These are phyloP conservation scores for Didymella lethalis DNA, from an alignment of 2,329 filamentous ascomycete genomes.

Conservation along the genomic window DNA sequence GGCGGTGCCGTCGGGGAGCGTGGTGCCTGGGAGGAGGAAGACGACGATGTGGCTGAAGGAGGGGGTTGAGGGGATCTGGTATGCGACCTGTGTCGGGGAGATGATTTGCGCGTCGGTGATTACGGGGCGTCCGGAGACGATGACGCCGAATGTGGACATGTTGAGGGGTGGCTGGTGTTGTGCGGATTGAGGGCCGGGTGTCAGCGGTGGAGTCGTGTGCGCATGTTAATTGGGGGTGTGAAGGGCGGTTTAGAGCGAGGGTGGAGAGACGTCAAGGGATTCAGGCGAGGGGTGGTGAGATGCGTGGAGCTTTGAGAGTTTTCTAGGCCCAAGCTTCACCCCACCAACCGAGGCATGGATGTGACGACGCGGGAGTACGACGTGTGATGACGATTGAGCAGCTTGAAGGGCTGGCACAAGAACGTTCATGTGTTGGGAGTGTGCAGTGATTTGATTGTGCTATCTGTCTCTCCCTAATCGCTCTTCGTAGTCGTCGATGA, in stretches of 20 bases:
- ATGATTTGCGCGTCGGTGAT: conserved; percentile 64
- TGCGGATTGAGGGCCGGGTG: background rate
- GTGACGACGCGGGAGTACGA: background rate
- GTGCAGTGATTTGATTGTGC: background rate
- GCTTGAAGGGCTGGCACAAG: no score
- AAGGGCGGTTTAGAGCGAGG: background rate
- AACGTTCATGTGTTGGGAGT: background rate
- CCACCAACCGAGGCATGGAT: conserved; percentile 12
- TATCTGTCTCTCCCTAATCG: conserved; percentile 48
- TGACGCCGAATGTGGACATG: conserved; percentile 67
- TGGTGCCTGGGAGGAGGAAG: conserved; percentile 81
- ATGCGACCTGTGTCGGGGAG: conserved; percentile 69
- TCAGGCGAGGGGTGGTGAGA: background rate
- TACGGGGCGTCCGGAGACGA: conserved; percentile 67
- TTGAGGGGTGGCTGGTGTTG: background rate
- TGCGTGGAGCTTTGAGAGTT: conserved; percentile 21
- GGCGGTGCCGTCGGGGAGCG: conserved; percentile 76
- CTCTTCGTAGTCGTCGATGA: conserved; percentile 53
- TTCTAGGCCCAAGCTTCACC: conserved; percentile 21
- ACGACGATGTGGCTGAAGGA: conserved; percentile 79
- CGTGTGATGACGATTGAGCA: background rate
- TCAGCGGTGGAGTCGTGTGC: background rate
- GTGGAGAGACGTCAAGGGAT: conserved; percentile 1
- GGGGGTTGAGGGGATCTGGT: conserved; percentile 69
- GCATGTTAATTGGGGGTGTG: background rate